Conservation (phyloP, 1,284 basidiomycete genomes). For the Heterobasidion parviporum region DNA sequence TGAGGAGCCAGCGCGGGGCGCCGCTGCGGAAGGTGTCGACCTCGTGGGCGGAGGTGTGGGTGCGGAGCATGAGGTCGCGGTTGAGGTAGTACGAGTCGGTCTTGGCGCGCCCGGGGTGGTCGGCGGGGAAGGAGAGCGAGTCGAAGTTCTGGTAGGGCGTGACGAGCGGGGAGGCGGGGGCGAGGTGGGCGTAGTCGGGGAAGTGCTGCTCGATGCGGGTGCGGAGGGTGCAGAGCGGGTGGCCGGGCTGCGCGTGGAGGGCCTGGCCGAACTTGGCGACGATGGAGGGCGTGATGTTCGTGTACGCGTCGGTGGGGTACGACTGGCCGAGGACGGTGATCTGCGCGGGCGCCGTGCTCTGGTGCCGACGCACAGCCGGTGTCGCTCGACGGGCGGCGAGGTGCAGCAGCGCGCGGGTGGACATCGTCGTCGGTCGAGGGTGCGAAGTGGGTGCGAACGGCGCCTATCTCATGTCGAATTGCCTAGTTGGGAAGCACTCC, state of each 20-base stretch:
- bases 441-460: no score
- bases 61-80: constrained; percentile 83
- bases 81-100: constrained; percentile 98
- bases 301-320: constrained; percentile 70
- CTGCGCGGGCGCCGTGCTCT: constrained; percentile 6
- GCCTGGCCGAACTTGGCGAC: constrained; percentile 64
- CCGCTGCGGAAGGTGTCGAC: constrained; percentile 83
- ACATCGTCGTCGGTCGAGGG: not conserved
- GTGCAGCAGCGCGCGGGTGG: not conserved
- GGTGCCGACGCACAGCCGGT: not conserved
- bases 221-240: constrained; percentile 86
- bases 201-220: constrained; percentile 83
- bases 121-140: constrained; percentile 86
- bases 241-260: constrained; percentile 70
- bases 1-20: constrained; percentile 76
- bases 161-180: constrained; percentile 81
- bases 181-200: constrained; percentile 56
- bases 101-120: constrained; percentile 87
- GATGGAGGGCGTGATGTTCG: constrained; percentile 85
- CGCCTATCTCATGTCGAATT: not conserved
- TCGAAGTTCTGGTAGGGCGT: constrained; percentile 94
- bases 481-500: not conserved
- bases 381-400: not conserved
- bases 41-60: constrained; percentile 97
- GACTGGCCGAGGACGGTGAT: constrained; percentile 41